Percentiles rank a stretch among this genome's conserved stretches.
These are phyloP conservation scores for Byssochlamys sp. DNA, from an alignment of 2,329 filamentous ascomycete species.

Conservation along the genomic window DNA sequence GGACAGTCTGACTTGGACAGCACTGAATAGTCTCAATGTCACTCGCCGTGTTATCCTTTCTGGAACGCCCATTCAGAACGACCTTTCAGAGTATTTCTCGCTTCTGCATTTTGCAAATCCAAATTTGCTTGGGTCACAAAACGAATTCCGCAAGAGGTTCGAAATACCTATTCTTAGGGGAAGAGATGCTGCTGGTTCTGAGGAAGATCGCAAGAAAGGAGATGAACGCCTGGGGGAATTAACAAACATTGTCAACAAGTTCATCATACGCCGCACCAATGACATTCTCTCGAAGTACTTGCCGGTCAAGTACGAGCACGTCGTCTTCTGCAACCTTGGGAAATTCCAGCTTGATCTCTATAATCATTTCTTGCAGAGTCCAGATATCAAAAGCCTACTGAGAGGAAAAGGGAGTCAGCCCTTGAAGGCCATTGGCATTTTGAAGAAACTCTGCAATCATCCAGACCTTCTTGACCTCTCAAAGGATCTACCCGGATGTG, in stretches of 20 bases:
- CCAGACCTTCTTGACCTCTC: slow-evolving; percentile 80
- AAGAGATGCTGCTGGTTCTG: slow-evolving; percentile 79
- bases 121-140: slow-evolving; percentile 73
- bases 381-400: slow-evolving; percentile 83
- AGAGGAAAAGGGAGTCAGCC: slow-evolving; percentile 92
- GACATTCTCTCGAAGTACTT: slow-evolving; percentile 96
- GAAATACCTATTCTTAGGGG: slow-evolving; percentile 87
- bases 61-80: slow-evolving; percentile 94
- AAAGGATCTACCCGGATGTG: slow-evolving; percentile 76
- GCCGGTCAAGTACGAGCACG: slow-evolving; percentile 96
- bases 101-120: slow-evolving; percentile 95
- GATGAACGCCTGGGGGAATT: slow-evolving; percentile 75
- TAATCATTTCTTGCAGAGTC: slow-evolving; percentile 93
- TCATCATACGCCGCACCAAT: slow-evolving; percentile 95
- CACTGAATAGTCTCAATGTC: slow-evolving; percentile 82
- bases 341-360: slow-evolving; percentile 89
- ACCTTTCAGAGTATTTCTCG: slow-evolving; percentile 94
- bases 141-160: slow-evolving; percentile 87
- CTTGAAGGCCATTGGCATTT: slow-evolving; percentile 86
- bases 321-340: slow-evolving; percentile 91
- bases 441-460: slow-evolving; percentile 98
- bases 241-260: slow-evolving; percentile 82
- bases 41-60: slow-evolving; percentile 86
- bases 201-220: slow-evolving; percentile 70
- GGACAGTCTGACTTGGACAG: slow-evolving; percentile 88